Conservation (phyloP, 371 early-diverging fungal species). For the Mucor plumbeus region DNA sequence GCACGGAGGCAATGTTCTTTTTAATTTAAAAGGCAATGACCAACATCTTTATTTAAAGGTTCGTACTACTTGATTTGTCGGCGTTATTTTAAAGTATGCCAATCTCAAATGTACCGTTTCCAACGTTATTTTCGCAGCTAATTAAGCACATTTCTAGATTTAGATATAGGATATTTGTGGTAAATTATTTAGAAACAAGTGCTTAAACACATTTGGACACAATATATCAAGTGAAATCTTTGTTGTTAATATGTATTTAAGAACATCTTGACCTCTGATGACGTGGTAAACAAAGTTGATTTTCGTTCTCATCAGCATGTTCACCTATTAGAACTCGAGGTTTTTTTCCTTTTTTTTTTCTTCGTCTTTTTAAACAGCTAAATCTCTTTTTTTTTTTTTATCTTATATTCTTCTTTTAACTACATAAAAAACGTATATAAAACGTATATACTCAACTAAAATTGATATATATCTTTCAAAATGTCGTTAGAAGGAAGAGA, state of each 20-base stretch:
- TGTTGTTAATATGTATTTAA: not conserved
- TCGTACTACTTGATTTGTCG: constrained; percentile 1
- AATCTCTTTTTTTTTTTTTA: not conserved
- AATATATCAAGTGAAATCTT: not conserved
- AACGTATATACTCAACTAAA: not conserved
- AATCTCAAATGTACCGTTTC: not conserved
- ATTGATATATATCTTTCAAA: constrained; percentile 10
- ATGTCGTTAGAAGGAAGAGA: constrained; percentile 57
- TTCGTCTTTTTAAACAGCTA: not conserved
- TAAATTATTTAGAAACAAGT: not conserved
- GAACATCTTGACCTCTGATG: not conserved
- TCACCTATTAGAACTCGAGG: constrained; percentile 13
- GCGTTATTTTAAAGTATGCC: constrained; percentile 10
- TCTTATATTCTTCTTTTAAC: not conserved
- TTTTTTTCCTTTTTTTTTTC: constrained; percentile 13
- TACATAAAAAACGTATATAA: constrained; percentile 3
- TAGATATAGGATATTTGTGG: not conserved
- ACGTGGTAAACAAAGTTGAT: not conserved
- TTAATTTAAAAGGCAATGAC: constrained; percentile 5
- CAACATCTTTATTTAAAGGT: constrained; percentile 7
- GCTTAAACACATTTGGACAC: not conserved
- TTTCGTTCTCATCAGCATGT: constrained; percentile 6
- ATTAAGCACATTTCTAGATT: not conserved
- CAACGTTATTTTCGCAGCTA: not conserved
- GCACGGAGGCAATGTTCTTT: constrained; percentile 6